phyloP scores from a whole-genome alignment of 768 basidiomycete species.

The Trametopsis cervina region DNA sequence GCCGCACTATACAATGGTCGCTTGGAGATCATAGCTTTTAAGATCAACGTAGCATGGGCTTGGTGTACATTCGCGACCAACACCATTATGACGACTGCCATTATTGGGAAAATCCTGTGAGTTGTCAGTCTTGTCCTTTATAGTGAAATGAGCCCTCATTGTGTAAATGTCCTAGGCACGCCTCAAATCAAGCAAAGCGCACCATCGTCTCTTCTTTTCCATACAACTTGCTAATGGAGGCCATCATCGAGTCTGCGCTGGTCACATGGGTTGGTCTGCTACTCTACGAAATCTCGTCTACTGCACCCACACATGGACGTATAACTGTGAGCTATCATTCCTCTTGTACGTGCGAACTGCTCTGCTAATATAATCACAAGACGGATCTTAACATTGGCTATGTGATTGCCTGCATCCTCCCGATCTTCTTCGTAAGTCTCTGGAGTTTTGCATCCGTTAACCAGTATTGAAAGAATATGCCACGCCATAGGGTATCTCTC shows the following conservation, averaged over 20 bases:
- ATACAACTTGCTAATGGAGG: conserved; percentile 7
- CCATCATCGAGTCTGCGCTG: conserved; percentile 17
- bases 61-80: conserved; percentile 18
- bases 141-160: too few species aligned
- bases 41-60: conserved; percentile 19
- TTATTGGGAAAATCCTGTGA: conserved; percentile 16
- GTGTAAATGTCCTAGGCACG: neutral
- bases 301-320: conserved; percentile 15
- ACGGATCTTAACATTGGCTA: conserved; percentile 12
- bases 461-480: too few species aligned
- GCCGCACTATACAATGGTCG: conserved; percentile 10
- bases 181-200: neutral
- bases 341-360: too few species aligned
- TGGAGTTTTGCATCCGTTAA: too few species aligned
- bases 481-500: too few species aligned
- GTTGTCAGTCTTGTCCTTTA: neutral
- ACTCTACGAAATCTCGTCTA: conserved; percentile 14
- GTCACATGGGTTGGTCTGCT: conserved; percentile 20
- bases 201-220: neutral
- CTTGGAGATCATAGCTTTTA: conserved; percentile 12
- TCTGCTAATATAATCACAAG: too few species aligned
- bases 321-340: conserved; percentile 14
- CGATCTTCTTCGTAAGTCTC: conserved; percentile 13
- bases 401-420: conserved; percentile 12
- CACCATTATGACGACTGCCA: conserved; percentile 15